Percentiles rank a stretch among this genome's conserved stretches.
Conservation (phyloP, 441 rosid species). For the Codiaeum variegatum region DNA sequence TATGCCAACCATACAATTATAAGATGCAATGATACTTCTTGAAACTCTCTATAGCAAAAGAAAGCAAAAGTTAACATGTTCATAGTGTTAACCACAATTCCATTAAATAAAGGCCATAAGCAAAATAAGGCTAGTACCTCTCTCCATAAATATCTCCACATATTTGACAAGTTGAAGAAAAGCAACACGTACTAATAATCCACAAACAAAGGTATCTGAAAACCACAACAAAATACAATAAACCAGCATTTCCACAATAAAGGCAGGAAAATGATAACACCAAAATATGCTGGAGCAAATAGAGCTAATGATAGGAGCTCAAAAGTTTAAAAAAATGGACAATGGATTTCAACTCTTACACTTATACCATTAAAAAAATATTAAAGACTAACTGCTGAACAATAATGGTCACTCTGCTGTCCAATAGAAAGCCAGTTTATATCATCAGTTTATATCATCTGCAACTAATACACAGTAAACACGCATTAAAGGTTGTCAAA, state of each 20-base stretch:
- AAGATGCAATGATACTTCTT: not conserved
- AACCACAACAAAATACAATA: slow-evolving; percentile 15
- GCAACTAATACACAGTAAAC: not conserved
- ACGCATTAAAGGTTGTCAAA: not conserved
- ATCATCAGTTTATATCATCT: no score
- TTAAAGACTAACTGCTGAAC: not conserved
- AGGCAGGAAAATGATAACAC: not conserved
- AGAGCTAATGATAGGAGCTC: not conserved
- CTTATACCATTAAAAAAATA: not conserved
- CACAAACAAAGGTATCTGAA: slow-evolving; percentile 17
- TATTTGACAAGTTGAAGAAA: slow-evolving; percentile 11
- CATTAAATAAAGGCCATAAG: not conserved
- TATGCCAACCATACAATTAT: not conserved
- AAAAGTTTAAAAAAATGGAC: not conserved
- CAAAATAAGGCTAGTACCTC: slow-evolving; percentile 18
- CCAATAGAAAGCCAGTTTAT: not conserved
- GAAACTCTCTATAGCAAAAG: not conserved
- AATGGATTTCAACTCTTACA: not conserved
- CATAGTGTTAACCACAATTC: not conserved
- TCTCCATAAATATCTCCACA: slow-evolving; percentile 10
- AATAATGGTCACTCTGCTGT: not conserved
- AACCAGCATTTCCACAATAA: slow-evolving; percentile 4
- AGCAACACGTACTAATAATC: slow-evolving; percentile 17
- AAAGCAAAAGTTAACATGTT: not conserved
- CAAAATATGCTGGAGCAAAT: not conserved